Percentiles rank a stretch among this genome's conserved stretches.
phyloP scores from a whole-genome alignment of 306 rosid genomes.

The Sicyos baderoa region DNA sequence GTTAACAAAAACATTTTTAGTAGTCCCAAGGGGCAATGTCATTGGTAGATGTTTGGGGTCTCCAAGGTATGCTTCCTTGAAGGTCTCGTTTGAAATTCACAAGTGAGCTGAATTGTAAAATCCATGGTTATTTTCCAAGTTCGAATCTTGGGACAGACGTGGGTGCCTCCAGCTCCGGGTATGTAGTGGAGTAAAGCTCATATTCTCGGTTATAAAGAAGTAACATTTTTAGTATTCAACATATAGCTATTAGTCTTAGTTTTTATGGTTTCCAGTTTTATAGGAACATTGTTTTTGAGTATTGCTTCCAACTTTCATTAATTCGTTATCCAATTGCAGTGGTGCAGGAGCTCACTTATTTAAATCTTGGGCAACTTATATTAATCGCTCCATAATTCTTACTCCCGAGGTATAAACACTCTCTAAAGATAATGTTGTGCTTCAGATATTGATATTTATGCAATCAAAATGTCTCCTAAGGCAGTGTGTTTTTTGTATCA shows the following conservation, averaged over 20 bases:
- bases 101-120: too few species aligned
- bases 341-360: conserved; percentile 97
- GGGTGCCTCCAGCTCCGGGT: too few species aligned
- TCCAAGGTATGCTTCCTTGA: too few species aligned
- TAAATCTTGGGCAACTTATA: conserved; percentile 76
- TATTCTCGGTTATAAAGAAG: too few species aligned
- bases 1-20: background rate
- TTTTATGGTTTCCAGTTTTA: background rate
- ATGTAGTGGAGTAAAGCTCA: too few species aligned
- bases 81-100: too few species aligned
- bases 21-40: too few species aligned
- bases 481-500: background rate
- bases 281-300: background rate
- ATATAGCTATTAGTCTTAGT: background rate
- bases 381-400: conserved; percentile 82
- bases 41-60: too few species aligned
- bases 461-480: background rate
- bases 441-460: conserved; percentile 6
- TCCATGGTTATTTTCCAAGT: too few species aligned
- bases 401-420: conserved; percentile 67
- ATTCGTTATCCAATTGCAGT: conserved; percentile 35
- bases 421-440: conserved; percentile 17
- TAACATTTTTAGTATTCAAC: background rate
- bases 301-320: conserved; percentile 11
- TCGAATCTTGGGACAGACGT: too few species aligned